phyloP scores from a whole-genome alignment of 441 rosid species.

The Brassica hybrid region DNA sequence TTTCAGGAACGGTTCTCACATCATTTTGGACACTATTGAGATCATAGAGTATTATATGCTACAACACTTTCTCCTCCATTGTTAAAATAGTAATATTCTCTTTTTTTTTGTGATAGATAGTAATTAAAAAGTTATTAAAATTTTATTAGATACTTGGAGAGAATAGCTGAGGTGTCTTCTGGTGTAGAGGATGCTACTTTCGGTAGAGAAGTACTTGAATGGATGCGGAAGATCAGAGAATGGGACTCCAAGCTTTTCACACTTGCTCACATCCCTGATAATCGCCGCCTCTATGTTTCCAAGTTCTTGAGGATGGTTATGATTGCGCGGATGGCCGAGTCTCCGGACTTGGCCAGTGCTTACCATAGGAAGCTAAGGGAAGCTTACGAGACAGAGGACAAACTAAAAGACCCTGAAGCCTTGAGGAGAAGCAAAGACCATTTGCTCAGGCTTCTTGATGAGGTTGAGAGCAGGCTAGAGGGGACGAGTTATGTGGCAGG shows the following conservation, averaged over 20 bases:
- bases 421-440: slow-evolving; percentile 60
- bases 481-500: slow-evolving; percentile 64
- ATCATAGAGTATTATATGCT: slow-evolving; percentile 69
- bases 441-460: slow-evolving; percentile 67
- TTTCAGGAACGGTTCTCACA: slow-evolving; percentile 78
- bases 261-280: slow-evolving; percentile 66
- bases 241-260: slow-evolving; percentile 88
- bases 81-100: neutral
- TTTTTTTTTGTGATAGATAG: neutral
- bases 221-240: slow-evolving; percentile 84
- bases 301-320: slow-evolving; percentile 78
- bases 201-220: slow-evolving; percentile 61
- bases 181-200: slow-evolving; percentile 52
- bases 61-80: neutral
- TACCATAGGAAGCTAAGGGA: slow-evolving; percentile 84
- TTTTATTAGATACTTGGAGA: slow-evolving; percentile 74
- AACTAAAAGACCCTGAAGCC: slow-evolving; percentile 58
- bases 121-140: neutral
- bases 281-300: slow-evolving; percentile 62
- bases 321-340: slow-evolving; percentile 92
- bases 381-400: slow-evolving; percentile 73
- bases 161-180: slow-evolving; percentile 75
- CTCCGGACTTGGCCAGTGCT: slow-evolving; percentile 84
- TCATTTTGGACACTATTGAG: slow-evolving; percentile 77
- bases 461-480: slow-evolving; percentile 62